Evolutionary conservation across 2,329 filamentous ascomycete species (phyloP), one percentile per base, ranked within the genome.

Genomic region (Fusarium sp.): DNA sequence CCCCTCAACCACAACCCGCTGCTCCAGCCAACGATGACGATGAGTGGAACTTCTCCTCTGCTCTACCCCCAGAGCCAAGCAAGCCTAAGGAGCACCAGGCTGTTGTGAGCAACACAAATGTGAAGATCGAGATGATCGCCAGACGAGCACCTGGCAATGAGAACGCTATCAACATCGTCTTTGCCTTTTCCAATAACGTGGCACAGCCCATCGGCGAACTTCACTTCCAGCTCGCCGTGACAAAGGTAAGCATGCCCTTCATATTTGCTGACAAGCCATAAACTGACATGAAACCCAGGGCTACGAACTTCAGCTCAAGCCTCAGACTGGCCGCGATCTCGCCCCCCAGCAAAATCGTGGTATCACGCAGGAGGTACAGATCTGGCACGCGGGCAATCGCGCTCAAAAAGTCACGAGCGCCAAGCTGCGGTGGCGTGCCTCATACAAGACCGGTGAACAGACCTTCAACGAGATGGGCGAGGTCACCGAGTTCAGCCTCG

Each of bases 41-140:
- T 73, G 96, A 98, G 79, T 98, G 96, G 95, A 93, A 91, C 30
- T 98, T 98, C 81, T 91, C 94, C 7, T 98, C 96, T 1, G 92
- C 96, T 0, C 87, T 98, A 20, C 96, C 96, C 34, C 82, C 86
- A 6, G 86, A 89, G 59, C 78, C 86, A 24, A 78, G 83, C 68
- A 87, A 90, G 39, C 90, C 91, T 4, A 87, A 84, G 59, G 88
- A 90, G 57, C 89, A 94, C 74, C 89, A 89, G 54, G 85, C 92
- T 26, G 88, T 87, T 8, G 89, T 98, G 48, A 91, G 90, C 78
- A 91, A 93, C 78, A 92, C 91, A 5, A 87, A 85, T 48, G 84
- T 98, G 52, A 89, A 90, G 68, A 91, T 97, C 68, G 89, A 93
- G 44, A 92, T 98, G 81, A 85, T 91, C 44, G 92, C 94, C 11